Evolutionary conservation across 345 rosid genomes (phyloP).

Genomic region (Populus simonii): DNA sequence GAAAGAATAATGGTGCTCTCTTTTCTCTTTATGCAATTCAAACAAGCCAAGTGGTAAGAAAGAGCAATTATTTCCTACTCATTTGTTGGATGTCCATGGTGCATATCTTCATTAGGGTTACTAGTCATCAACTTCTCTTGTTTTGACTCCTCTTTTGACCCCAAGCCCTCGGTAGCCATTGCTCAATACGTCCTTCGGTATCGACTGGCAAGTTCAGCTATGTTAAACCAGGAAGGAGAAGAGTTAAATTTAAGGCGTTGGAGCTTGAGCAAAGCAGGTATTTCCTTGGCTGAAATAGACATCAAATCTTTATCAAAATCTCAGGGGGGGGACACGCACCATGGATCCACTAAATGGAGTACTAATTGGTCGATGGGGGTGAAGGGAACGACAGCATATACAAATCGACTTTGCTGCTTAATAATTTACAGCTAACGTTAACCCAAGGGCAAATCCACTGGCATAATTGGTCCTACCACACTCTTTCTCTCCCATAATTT

Average conservation of each 20-base stretch:
- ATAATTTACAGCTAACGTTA: background rate
- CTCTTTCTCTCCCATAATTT: background rate
- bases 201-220: background rate
- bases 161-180: background rate
- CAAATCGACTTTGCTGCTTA: slow-evolving; percentile 4
- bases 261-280: slow-evolving; percentile 7
- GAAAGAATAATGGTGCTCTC: background rate
- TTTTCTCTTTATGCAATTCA: slow-evolving; percentile 12
- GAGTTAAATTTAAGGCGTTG: background rate
- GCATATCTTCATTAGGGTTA: slow-evolving; percentile 25
- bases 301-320: background rate
- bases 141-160: slow-evolving; percentile 32
- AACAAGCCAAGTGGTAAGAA: slow-evolving; percentile 16
- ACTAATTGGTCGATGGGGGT: slow-evolving; percentile 6
- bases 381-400: background rate
- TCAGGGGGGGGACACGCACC: background rate
- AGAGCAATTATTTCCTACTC: slow-evolving; percentile 47
- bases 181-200: background rate
- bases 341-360: slow-evolving; percentile 22
- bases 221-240: background rate
- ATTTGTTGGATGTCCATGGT: slow-evolving; percentile 29
- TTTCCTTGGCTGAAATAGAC: slow-evolving; percentile 6
- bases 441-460: background rate
- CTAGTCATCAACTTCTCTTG: slow-evolving; percentile 37
- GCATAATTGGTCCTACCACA: slow-evolving; percentile 9